phyloP scores from a whole-genome alignment of 352 stramenopile genomes.

The Phytophthora pseudosyringae region DNA sequence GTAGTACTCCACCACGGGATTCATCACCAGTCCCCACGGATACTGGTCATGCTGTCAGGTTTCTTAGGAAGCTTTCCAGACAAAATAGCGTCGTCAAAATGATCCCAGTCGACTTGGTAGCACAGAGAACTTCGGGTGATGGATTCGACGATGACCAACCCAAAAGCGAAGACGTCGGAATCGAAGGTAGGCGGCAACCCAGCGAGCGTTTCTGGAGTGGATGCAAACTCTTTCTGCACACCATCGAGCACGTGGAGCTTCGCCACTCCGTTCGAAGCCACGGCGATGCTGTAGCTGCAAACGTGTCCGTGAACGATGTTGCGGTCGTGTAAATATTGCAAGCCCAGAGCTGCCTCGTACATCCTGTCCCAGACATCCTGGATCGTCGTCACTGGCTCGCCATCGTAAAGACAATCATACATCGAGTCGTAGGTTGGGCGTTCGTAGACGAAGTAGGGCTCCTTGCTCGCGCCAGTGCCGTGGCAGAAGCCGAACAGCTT shows the following conservation, averaged over 20 bases:
- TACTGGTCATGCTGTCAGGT: slow-evolving; percentile 2
- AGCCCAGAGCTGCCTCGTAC: slow-evolving; percentile 31
- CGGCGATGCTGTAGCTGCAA: slow-evolving; percentile 5
- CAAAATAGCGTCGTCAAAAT: neutral
- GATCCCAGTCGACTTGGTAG: neutral
- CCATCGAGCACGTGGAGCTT: slow-evolving; percentile 17
- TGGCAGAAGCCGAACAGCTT: slow-evolving; percentile 31
- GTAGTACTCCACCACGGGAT: slow-evolving; percentile 9
- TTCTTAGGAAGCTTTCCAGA: slow-evolving; percentile 2
- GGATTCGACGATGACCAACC: slow-evolving; percentile 1
- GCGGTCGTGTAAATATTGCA: slow-evolving; percentile 39
- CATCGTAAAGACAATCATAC: neutral
- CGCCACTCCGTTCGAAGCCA: slow-evolving; percentile 15
- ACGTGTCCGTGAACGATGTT: slow-evolving; percentile 28
- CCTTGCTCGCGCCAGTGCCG: neutral
- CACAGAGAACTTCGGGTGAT: neutral
- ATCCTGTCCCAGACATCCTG: slow-evolving; percentile 16
- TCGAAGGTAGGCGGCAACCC: slow-evolving; percentile 16
- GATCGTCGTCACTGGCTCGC: neutral
- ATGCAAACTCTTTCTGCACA: neutral
- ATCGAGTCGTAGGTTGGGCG: neutral
- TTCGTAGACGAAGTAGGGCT: slow-evolving; percentile 32
- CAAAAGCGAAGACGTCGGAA: slow-evolving; percentile 17
- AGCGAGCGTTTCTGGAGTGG: slow-evolving; percentile 7
- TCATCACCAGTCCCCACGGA: slow-evolving; percentile 13